phyloP scores from a whole-genome alignment of 495 filamentous ascomycete species.

The Podospora tetraspora region DNA sequence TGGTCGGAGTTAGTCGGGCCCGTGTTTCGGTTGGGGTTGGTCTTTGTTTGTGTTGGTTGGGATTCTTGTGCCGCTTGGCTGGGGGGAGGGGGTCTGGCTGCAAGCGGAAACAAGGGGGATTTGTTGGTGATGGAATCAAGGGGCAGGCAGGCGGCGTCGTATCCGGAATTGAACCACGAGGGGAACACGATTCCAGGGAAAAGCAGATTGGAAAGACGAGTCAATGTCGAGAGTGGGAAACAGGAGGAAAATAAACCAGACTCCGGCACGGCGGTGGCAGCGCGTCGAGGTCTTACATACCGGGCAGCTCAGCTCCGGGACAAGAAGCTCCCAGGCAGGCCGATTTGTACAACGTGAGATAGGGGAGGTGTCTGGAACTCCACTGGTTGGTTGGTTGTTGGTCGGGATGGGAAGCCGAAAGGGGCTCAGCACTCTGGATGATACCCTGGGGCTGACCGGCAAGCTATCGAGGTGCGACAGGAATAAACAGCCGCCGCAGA shows the following conservation, averaged over 20 bases:
- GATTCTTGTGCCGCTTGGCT: neutral
- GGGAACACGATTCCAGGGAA: neutral
- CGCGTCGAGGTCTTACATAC: neutral
- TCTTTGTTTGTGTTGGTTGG: neutral
- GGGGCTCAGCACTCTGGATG: neutral
- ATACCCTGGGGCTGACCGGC: neutral
- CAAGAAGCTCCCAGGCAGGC: neutral
- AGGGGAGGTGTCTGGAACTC: neutral
- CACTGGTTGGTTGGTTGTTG: neutral
- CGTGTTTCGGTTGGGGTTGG: neutral
- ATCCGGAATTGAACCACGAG: neutral
- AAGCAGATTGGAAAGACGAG: neutral
- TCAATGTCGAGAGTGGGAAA: neutral
- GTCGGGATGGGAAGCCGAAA: neutral
- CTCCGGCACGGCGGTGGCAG: neutral
- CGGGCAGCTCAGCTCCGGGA: neutral
- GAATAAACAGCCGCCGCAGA: neutral
- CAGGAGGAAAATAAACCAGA: neutral
- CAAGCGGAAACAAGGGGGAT: neutral
- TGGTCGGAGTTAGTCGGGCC: neutral
- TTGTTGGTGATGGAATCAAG: neutral
- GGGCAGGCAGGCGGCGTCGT: neutral
- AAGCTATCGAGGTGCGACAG: neutral
- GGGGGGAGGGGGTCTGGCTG: neutral
- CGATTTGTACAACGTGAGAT: neutral